Base-by-base conservation (phyloP, 176 grass and related monocot species). In the Aegilops sharonensis region DNA sequence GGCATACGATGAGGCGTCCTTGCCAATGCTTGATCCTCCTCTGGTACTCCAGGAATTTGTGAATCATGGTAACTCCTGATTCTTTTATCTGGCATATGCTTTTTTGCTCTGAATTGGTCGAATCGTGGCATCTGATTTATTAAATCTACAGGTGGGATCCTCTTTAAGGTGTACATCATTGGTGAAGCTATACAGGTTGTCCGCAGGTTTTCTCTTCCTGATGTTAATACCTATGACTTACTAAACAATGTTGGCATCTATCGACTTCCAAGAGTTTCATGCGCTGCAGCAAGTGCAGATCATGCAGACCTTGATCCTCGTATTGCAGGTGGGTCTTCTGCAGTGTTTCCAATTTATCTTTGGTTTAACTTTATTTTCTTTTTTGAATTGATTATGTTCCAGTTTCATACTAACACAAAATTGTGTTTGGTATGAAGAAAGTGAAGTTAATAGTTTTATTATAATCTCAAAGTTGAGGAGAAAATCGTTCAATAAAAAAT, bases 41-140 rank as follows among this genome's bases (percentile, higher is more conserved):
- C 64, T 98, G 29, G 93, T 98, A 85, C 93, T 98, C 29, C 96
- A 98, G 78, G 93, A 98, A 89, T 98, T 98, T 62, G 90, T 98
- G 52, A 95, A 94, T 74, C 96, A 98, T 92, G 96, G 96, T 98
- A 94, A 56, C 12, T 60, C 75, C 72, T 59, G 7, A 50, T 64
- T 71, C 27, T 31, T 18, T 3, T 72, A 48, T 31, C 43, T 76
- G 43, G 30, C 0, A 45, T 84, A 10, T 36, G 14, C 50, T 68
- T 64, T 54, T 31, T 63, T 64, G 7, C 21, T 8, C 37, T 30
- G 35, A 5, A 37, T 42, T 13, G 50, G 52, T 88, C 4, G 25
- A 85, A 43, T n/a, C 68, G 15, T 50, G 39, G 39, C 43, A 65
- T 72, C 57, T 83, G 9, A 76, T 34, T 52, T 78, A 56, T 54